A percentile compares a stretch with the other conserved stretches of the same genome.
Conservation (phyloP, 176 grass and related monocot genomes). For the Cenchrus fungigraminus region DNA sequence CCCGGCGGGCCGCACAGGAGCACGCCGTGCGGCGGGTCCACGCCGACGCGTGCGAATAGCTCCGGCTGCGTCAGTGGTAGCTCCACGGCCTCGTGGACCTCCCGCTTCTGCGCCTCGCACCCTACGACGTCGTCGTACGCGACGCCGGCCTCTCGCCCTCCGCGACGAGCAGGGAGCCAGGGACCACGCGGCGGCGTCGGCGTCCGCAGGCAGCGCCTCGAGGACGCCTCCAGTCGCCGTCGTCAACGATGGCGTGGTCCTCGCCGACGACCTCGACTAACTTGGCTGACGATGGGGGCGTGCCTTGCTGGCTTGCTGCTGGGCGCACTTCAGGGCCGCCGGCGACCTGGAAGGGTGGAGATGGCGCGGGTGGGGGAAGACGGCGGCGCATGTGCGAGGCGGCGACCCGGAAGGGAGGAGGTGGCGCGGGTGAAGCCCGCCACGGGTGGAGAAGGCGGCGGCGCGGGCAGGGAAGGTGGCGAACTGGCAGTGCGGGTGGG, state of each 20-base stretch:
- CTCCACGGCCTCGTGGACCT: slow-evolving; percentile 51
- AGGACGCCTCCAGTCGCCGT: not conserved
- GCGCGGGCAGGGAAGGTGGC: no score
- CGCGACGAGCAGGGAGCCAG: not conserved
- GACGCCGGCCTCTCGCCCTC: slow-evolving; percentile 27
- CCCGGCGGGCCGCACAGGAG: slow-evolving; percentile 45
- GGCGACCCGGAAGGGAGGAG: no score
- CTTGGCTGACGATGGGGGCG: not conserved
- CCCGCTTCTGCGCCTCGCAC: slow-evolving; percentile 49
- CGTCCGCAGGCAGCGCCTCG: not conserved
- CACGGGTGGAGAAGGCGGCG: no score
- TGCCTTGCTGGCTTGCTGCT: no score
- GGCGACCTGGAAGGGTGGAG: no score
- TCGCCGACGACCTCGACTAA: not conserved
- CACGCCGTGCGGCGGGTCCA: slow-evolving; percentile 50
- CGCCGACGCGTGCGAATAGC: slow-evolving; percentile 40
- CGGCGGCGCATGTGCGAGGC: no score
- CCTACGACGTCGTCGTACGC: slow-evolving; percentile 54
- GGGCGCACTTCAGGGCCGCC: not conserved
- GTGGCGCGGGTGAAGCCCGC: no score
- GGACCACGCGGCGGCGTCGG: not conserved
- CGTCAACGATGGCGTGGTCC: slow-evolving; percentile 16
- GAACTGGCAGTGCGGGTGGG: no score
- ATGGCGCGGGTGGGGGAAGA: no score
- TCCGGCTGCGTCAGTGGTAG: slow-evolving; percentile 51